Base-by-base conservation (phyloP, 1,284 basidiomycete genomes). In the Megacollybia platyphylla region DNA sequence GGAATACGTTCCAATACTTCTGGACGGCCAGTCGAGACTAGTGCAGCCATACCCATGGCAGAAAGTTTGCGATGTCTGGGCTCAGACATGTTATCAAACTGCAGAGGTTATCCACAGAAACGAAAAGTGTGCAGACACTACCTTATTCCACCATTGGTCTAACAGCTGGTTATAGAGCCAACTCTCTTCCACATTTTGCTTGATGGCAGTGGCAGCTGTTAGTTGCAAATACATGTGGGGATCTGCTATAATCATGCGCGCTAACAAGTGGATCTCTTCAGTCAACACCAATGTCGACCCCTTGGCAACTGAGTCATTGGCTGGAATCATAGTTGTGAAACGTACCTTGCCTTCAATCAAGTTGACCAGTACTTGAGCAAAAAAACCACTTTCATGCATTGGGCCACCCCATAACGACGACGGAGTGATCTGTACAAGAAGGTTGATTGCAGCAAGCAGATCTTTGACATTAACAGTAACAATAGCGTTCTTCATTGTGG, bases 41-140 rank as follows among this genome's bases (percentile, higher is more conserved):
- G 67, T 27, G 70, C 66, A 5, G 82, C 81, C 39, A 84, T 74
- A 2, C 79, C 82, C 67, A 87, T 79, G 7, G 84, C 83, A 24
- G 73, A 61, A 41, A 86, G 65, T 56, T 86, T 87, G 40, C 82
- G 73, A 47, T 79, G 75, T 44, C 75, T 77, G 20, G 77, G 81
- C 60, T 87, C 87, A 42, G 73, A 79, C 75, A 87, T 87, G 56
- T 78, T 80, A 56, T 89, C 87, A 52, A 92, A 92, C 86, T 91
- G 48, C 32, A 32, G 11, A 39, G 17, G 18, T 29, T 39, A 38
- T 43, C 17, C 40, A 40, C 30, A 27, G 36, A n/a, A 44, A 13
- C 20, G 32, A 18, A 27, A 18, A 35, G 29, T 27, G 26, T 36
- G 4, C 32, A 29, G 13, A 13, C 60, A 63, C 51, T 54, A 83